Evolutionary conservation across 2,329 filamentous ascomycete genomes (phyloP), one percentile per base, ranked within the genome.

Genomic region (Arachnomyces sp.): DNA sequence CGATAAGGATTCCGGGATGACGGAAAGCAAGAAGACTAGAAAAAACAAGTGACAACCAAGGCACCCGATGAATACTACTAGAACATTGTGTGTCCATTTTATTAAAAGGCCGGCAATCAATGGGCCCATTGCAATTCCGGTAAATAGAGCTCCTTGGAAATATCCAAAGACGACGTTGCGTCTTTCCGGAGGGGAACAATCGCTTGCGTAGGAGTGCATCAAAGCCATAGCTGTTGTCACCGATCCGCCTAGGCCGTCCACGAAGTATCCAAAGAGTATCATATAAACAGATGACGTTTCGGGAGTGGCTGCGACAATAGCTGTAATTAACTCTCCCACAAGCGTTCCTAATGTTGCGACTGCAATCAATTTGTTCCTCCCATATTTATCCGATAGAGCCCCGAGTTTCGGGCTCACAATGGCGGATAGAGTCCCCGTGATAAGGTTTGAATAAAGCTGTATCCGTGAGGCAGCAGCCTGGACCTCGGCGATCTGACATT

Each of bases 121-220:
- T 6, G 92, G 92, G 0, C 92, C 92, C 25, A 90, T 64, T 0
- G 92, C 90, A 34, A 96, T 78, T n/a, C 92, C 92, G 2, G 77
- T 74, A 61, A 95, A 96, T 7, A 98, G 71, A 50, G 83, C 88
- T 8, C 86, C 88, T 53, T 96, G 86, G 52, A 96, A 82, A 57
- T 89, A 90, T 5, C 87, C 89, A 60, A 96, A 92, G 3, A 81
- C 78, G 6, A 94, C 84, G 44, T 83, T 85, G 14, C 92, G 80
- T 54, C 78, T 78, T 21, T 84, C 82, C 0, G 88, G 85, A 3
- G 84, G 71, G 0, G 88, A 90, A 62, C 87, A 95, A 61, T 98
- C 92, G 31, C 86, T 82, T 9, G 85, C 82, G 61, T 96, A 98
- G 0, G 90, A 87, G 59, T 93, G 82, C 15, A 79, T 81, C 43